Conservation (phyloP, 805 yeast genomes). For the Wickerhamiella sorbophila region DNA sequence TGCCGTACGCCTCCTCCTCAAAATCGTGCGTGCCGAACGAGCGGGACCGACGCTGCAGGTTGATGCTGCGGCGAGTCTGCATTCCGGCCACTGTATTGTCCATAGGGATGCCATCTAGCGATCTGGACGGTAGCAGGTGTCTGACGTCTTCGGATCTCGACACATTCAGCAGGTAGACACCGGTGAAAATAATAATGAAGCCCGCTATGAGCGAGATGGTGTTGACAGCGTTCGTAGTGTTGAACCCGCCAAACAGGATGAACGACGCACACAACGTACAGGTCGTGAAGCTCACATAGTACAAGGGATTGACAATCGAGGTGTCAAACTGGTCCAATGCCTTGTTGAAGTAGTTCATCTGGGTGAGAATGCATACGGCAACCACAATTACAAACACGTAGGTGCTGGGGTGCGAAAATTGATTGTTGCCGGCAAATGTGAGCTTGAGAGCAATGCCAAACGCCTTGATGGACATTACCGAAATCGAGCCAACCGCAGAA, state of each 20-base stretch:
- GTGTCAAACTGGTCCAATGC: conserved; percentile 90
- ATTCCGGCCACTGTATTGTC: conserved; percentile 72
- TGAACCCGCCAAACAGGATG: conserved; percentile 73
- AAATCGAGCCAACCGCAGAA: conserved; percentile 77
- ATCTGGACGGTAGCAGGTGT: conserved; percentile 33
- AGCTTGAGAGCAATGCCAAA: conserved; percentile 84
- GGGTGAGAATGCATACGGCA: conserved; percentile 68
- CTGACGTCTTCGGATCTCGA: conserved; percentile 37
- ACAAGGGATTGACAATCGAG: conserved; percentile 78
- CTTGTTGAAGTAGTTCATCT: conserved; percentile 88
- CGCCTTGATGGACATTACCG: conserved; percentile 85
- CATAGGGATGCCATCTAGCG: conserved; percentile 57
- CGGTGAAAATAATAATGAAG: conserved; percentile 72
- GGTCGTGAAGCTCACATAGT: conserved; percentile 84
- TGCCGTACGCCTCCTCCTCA: conserved; percentile 3
- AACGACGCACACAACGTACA: conserved; percentile 77
- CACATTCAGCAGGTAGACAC: conserved; percentile 70
- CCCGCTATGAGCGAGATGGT: conserved; percentile 73
- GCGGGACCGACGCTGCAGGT: conserved; percentile 32
- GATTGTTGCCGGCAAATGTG: conserved; percentile 74
- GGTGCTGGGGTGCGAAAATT: conserved; percentile 72
- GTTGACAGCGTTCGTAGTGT: conserved; percentile 66
- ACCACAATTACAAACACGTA: conserved; percentile 70
- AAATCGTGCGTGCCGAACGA: conserved; percentile 5
- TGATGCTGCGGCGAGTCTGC: conserved; percentile 66